Base-by-base conservation (phyloP, 441 rosid species). In the Iberis amara region DNA sequence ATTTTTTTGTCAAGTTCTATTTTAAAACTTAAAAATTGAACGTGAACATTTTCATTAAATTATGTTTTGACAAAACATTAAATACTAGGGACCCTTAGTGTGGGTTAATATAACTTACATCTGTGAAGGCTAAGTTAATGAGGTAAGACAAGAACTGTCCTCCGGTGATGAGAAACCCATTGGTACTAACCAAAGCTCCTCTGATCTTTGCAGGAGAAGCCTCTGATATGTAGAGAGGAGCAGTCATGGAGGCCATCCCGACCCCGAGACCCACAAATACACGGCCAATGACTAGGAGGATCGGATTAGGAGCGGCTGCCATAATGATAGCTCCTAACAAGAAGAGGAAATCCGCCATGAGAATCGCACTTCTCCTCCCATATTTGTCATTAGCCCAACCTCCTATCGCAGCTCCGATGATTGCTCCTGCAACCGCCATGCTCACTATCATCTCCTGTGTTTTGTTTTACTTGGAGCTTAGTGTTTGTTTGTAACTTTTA, bases 201-300 rank as follows among this genome's bases (percentile, higher is more conserved):
- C 96, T 68, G 32, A 89, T 89, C 71, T 55, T 84, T 0, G 89
- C 81, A 0, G 97, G 97, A 7, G 97, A 89, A 9, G 87, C 87
- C 66, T 89, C 97, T 0, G 96, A 89, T 21, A 89, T 89, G 71
- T 86, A 89, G 7, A 89, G 76, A 36, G 95, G 97, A 5, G 97
- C 40, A 0, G 97, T 89, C 88, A 86, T 80, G 0, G 97, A 89
- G 8, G 94, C 95, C 95, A 89, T 89, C 11, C 97, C 97, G 0
- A 86, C 95, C 2, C 95, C 97, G 2, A 84, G 65, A 0, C 97
- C 94, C 0, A 86, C 91, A 7, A 89, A 80, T 12, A 84, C 54
- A 49, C 97, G 73, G 12, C 97, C 94, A 5, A 72, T 0, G 4
- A 89, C 83, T 27, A 86, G 72, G 21, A 82, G 62, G 36, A 73